phyloP scores from a whole-genome alignment of 1,284 basidiomycete species.

The Neonothopanus nambi region DNA sequence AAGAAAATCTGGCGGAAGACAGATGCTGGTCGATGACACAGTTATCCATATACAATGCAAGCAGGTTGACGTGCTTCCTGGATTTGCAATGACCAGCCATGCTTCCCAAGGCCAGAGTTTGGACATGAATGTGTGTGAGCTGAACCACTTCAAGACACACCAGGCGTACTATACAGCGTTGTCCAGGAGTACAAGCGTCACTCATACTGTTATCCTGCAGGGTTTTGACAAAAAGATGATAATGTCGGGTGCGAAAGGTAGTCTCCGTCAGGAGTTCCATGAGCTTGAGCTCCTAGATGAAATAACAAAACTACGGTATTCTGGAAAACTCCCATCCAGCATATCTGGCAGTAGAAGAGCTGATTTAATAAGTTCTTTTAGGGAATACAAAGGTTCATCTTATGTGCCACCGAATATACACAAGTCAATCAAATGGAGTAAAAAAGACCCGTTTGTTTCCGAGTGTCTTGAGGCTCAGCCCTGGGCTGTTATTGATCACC shows the following conservation, averaged over 20 bases:
- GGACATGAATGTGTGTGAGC: slow-evolving; percentile 32
- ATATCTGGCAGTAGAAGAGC: too few species aligned
- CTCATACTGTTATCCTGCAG: slow-evolving; percentile 33
- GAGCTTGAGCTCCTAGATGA: slow-evolving; percentile 36
- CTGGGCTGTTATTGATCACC: too few species aligned
- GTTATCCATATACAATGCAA: slow-evolving; percentile 23
- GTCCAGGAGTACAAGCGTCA: slow-evolving; percentile 30
- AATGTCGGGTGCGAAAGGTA: slow-evolving; percentile 16
- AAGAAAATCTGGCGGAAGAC: slow-evolving; percentile 18
- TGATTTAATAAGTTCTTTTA: too few species aligned
- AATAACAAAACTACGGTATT: slow-evolving; percentile 27
- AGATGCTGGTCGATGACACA: slow-evolving; percentile 29
- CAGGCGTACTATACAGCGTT: slow-evolving; percentile 37
- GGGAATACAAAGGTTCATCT: too few species aligned
- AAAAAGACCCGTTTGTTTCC: too few species aligned
- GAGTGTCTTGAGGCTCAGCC: too few species aligned
- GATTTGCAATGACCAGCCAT: slow-evolving; percentile 46
- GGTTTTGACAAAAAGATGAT: slow-evolving; percentile 27
- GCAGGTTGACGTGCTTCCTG: slow-evolving; percentile 36
- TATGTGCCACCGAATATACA: too few species aligned
- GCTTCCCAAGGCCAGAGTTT: slow-evolving; percentile 39
- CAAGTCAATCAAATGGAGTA: too few species aligned
- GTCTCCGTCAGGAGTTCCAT: slow-evolving; percentile 29
- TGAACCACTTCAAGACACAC: slow-evolving; percentile 29
- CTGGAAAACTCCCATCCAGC: slow-evolving; percentile 23